These are phyloP conservation scores for Alternaria hordeiaustralica DNA, from an alignment of 2,329 filamentous ascomycete species.

Conservation along the genomic window DNA sequence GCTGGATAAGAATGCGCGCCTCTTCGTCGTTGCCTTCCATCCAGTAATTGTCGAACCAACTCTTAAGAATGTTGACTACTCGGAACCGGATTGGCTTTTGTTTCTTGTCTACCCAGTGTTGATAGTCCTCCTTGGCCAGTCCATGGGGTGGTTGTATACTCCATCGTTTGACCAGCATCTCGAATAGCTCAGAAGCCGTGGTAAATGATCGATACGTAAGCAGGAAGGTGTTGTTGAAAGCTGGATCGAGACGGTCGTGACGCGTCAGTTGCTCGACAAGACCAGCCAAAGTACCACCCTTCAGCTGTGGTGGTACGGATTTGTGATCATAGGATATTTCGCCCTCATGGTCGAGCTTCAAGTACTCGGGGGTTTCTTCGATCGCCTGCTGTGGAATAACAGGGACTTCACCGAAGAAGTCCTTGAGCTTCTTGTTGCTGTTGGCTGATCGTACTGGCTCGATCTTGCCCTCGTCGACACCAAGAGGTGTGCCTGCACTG, in stretches of 20 bases:
- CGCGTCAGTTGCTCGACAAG: constrained; percentile 94
- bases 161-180: constrained; percentile 89
- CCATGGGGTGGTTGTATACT: constrained; percentile 89
- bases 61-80: constrained; percentile 97
- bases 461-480: constrained; percentile 36
- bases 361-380: constrained; percentile 82
- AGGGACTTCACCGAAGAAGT: constrained; percentile 61
- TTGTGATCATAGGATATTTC: constrained; percentile 93
- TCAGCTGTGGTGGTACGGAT: constrained; percentile 74
- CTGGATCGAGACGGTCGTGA: constrained; percentile 93
- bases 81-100: constrained; percentile 95
- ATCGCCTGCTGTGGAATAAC: constrained; percentile 56
- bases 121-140: constrained; percentile 75
- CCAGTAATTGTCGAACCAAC: constrained; percentile 98
- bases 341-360: constrained; percentile 84
- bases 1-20: constrained; percentile 82
- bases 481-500: constrained; percentile 59
- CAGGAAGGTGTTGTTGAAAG: constrained; percentile 97
- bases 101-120: constrained; percentile 90
- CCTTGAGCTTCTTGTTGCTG: constrained; percentile 57
- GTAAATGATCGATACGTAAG: constrained; percentile 97
- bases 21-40: constrained; percentile 92
- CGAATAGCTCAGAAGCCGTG: constrained; percentile 85
- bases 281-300: constrained; percentile 86
- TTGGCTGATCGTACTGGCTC: constrained; percentile 48